These are phyloP conservation scores for Spatholobus suberectus DNA, from an alignment of 306 rosid species.

Conservation along the genomic window DNA sequence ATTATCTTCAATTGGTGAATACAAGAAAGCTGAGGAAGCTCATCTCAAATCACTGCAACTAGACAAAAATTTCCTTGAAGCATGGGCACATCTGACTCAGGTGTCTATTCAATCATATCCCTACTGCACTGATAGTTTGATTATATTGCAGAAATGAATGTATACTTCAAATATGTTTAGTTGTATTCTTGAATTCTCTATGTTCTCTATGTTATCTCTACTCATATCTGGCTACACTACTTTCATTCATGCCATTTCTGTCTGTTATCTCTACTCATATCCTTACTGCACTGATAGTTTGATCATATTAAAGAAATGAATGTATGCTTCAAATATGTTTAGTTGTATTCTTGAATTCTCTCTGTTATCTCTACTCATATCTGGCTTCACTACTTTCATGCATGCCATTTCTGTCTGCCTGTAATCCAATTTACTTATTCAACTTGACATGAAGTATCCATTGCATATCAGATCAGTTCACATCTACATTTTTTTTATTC, in stretches of 20 bases:
- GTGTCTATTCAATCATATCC: constrained; percentile 45
- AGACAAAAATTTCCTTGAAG: constrained; percentile 85
- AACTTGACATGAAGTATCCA: constrained; percentile 28
- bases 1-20: constrained; percentile 85
- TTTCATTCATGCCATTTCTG: constrained; percentile 14
- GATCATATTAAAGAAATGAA: neutral
- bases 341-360: constrained; percentile 37
- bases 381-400: constrained; percentile 12
- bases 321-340: constrained; percentile 15
- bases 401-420: constrained; percentile 4
- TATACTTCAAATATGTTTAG: constrained; percentile 18
- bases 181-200: constrained; percentile 38
- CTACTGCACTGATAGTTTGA: neutral
- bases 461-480: constrained; percentile 39
- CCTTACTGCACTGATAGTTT: neutral
- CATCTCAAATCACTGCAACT: constrained; percentile 74
- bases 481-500: constrained; percentile 16
- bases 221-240: neutral
- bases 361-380: constrained; percentile 18
- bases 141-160: neutral
- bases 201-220: no score
- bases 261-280: neutral
- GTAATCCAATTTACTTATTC: constrained; percentile 10
- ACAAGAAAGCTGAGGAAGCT: constrained; percentile 81
- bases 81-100: constrained; percentile 93